These are phyloP conservation scores for Claviceps fusiformis DNA, from an alignment of 2,329 filamentous ascomycete genomes.

Conservation along the genomic window DNA sequence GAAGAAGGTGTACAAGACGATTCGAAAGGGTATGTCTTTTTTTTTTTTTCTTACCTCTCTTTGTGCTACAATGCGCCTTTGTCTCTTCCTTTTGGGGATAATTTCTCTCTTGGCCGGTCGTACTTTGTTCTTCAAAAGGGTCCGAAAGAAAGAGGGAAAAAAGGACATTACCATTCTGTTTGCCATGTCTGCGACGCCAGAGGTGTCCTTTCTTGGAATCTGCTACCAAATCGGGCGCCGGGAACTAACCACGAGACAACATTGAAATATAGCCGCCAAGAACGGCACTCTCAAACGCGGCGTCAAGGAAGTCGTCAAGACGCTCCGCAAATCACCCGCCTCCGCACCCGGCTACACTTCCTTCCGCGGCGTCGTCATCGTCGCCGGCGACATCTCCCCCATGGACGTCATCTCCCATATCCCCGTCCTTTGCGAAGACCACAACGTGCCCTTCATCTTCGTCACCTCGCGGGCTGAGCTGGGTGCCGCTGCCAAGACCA, in stretches of 20 bases:
- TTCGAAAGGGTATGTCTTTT: slow-evolving; percentile 38
- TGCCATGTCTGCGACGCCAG: too few relatives aligned
- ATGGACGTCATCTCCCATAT: slow-evolving; percentile 99
- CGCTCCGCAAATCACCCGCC: slow-evolving; percentile 78
- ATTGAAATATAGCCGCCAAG: slow-evolving; percentile 57
- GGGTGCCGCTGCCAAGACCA: slow-evolving; percentile 84
- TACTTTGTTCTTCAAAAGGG: too few relatives aligned
- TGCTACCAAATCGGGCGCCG: too few relatives aligned
- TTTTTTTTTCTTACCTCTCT: slow-evolving; percentile 1
- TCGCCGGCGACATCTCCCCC: slow-evolving; percentile 93
- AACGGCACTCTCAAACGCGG: slow-evolving; percentile 92
- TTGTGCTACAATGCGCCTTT: neutral
- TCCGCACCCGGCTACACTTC: slow-evolving; percentile 50
- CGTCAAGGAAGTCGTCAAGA: slow-evolving; percentile 98
- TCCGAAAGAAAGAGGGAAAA: neutral
- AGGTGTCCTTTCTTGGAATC: too few relatives aligned
- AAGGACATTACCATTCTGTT: neutral
- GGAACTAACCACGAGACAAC: neutral
- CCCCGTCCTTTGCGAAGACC: slow-evolving; percentile 94
- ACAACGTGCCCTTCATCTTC: slow-evolving; percentile 94
- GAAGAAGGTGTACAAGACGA: slow-evolving; percentile 47
- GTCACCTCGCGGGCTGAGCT: slow-evolving; percentile 86
- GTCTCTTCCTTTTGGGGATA: neutral
- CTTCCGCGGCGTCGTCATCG: slow-evolving; percentile 67
- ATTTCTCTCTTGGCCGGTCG: too few relatives aligned